Base-by-base conservation (phyloP, 2,329 filamentous ascomycete genomes). In the Madurella fahalii region DNA sequence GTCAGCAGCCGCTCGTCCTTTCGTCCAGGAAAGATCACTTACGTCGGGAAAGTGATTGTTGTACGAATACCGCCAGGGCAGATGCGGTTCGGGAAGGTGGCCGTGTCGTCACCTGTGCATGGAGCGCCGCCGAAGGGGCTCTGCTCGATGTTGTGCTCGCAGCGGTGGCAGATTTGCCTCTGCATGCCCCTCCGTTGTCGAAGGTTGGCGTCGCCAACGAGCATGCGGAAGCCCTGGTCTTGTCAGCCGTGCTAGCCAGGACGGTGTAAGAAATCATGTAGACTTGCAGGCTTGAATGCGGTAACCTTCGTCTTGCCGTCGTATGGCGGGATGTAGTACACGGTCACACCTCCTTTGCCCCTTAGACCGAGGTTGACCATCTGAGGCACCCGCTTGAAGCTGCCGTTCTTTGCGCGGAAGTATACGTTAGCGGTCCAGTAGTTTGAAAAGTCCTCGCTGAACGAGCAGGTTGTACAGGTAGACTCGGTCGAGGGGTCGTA, bases 41-140 rank as follows among this genome's bases (percentile, higher is more conserved):
- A 70, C 67, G 69, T 69, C 2, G 69, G 70, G 61, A 76, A 75
- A 17, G 72, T 71, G 49, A 75, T 66, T n/a, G 72, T 71, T 2
- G 71, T 70, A 63, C 74, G 72, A 46, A 75, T 76, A 13, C 74
- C 73, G 4, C 69, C 70, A 1, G 61, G 60, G 50, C 73, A 75
- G 1, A 63, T 64, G 50, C 65, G 63, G 0, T 62, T 66, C 2
- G 72, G 72, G 58, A 75, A 71, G 25, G 69, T 61, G n/a, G 69
- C 63, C 1, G 72, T 71, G 55, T 75, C 73, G 7, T 57, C 50
- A 2, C 55, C 57, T 2, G 57, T 57, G 58, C 61, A 63, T 15
- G 64, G 63, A 0, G 63, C 61, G 37, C 61, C 63, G n/a, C 62
- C 62, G 37, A 60, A 60, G 25, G 57, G 55, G n/a, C 52, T 61